Conservation (phyloP, 1,284 basidiomycete species). For the Microbotryum violaceum region DNA sequence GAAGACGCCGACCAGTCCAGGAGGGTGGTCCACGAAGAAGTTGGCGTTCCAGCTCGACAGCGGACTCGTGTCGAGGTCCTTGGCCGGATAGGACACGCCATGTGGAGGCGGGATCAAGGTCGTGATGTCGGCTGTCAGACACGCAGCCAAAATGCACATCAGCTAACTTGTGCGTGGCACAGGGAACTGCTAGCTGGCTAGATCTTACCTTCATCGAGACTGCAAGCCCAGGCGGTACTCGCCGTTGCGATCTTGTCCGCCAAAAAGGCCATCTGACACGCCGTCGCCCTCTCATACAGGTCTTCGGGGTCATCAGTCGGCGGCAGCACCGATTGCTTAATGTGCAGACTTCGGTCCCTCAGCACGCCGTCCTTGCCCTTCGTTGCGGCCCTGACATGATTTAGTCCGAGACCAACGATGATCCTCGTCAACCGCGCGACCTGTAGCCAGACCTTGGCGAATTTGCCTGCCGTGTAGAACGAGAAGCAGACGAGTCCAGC, state of each 20-base stretch:
- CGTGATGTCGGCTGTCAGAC: background rate
- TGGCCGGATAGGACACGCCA: background rate
- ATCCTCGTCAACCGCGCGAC: conserved; percentile 75
- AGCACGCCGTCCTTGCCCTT: conserved; percentile 1
- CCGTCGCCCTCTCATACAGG: conserved; percentile 13
- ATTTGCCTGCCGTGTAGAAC: conserved; percentile 66
- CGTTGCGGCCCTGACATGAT: conserved; percentile 14
- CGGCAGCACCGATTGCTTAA: conserved; percentile 17
- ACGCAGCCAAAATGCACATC: background rate
- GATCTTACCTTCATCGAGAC: conserved; percentile 21
- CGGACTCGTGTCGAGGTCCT: conserved; percentile 1
- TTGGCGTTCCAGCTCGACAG: conserved; percentile 23
- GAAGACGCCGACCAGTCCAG: conserved; percentile 4
- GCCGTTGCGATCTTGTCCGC: conserved; percentile 27
- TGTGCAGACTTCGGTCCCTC: background rate
- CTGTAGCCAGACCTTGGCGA: conserved; percentile 84
- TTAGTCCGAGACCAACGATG: conserved; percentile 60
- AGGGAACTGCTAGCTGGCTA: no score
- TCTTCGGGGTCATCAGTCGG: conserved; percentile 17
- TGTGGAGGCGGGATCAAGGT: background rate
- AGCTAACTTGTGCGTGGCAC: no score
- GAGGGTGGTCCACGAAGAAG: conserved; percentile 31
- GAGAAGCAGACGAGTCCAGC: conserved; percentile 76
- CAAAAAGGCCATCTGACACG: conserved; percentile 28
- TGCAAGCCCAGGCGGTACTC: conserved; percentile 31